Conservation (phyloP, 1,284 basidiomycete genomes). For the Cryptococcus floricola region DNA sequence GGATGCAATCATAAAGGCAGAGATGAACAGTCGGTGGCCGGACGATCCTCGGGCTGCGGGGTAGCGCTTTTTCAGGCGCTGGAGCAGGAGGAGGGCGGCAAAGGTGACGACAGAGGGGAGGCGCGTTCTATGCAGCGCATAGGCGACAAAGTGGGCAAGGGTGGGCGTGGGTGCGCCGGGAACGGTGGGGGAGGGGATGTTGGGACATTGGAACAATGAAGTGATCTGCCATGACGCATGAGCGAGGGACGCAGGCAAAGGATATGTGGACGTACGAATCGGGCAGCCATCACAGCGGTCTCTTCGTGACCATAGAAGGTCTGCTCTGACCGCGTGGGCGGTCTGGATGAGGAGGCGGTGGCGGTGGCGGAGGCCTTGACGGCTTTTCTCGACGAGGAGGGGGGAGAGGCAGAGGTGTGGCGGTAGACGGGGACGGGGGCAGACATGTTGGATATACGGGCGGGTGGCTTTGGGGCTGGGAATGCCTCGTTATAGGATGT, state of each 20-base stretch:
- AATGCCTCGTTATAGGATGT: not conserved
- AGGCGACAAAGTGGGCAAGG: slow-evolving; percentile 78
- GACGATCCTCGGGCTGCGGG: slow-evolving; percentile 87
- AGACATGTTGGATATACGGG: slow-evolving; percentile 19
- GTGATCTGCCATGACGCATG: slow-evolving; percentile 46
- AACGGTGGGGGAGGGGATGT: slow-evolving; percentile 40
- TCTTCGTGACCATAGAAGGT: slow-evolving; percentile 77
- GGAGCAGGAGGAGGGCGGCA: slow-evolving; percentile 76
- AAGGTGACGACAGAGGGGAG: slow-evolving; percentile 77
- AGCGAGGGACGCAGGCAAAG: not conserved
- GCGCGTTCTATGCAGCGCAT: slow-evolving; percentile 82
- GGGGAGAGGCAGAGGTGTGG: slow-evolving; percentile 36
- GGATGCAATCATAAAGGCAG: slow-evolving; percentile 81
- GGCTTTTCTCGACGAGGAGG: slow-evolving; percentile 41
- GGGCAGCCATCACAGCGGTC: slow-evolving; percentile 59
- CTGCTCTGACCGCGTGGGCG: slow-evolving; percentile 25
- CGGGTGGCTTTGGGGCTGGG: not conserved
- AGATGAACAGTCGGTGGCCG: slow-evolving; percentile 85
- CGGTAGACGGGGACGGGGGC: slow-evolving; percentile 24
- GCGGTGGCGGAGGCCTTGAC: slow-evolving; percentile 41
- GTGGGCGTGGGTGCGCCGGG: slow-evolving; percentile 53
- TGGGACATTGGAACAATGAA: slow-evolving; percentile 49
- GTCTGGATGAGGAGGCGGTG: slow-evolving; percentile 36
- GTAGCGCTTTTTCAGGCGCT: slow-evolving; percentile 83
- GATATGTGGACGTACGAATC: slow-evolving; percentile 63